Conservation (phyloP, 179 eudicot species). For the Spergularia azorica region DNA sequence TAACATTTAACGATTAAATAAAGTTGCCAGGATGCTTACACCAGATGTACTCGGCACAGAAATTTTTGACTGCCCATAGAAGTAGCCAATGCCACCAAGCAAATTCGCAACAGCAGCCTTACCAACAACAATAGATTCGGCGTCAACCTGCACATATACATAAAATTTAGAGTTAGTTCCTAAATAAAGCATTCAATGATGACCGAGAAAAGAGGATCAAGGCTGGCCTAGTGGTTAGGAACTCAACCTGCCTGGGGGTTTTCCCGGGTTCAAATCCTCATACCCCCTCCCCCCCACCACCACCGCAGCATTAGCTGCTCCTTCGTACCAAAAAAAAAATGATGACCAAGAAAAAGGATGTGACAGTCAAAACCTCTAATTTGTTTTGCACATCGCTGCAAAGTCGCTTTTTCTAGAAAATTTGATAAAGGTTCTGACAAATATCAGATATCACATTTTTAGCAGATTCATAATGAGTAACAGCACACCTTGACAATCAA, state of each 20-base stretch:
- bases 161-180: conserved; percentile 15
- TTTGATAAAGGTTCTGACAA: no score
- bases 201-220: not conserved
- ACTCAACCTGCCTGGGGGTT: no score
- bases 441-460: no score
- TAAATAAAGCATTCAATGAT: not conserved
- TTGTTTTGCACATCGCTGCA: not conserved
- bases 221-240: no score
- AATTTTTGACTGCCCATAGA: conserved; percentile 94
- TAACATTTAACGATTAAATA: not conserved
- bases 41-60: conserved; percentile 53
- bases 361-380: not conserved
- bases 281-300: no score
- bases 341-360: no score
- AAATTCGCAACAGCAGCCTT: conserved; percentile 81
- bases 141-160: conserved; percentile 54
- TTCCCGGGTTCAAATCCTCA: no score
- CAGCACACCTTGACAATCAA: no score
- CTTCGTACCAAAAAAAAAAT: no score
- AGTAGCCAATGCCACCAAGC: conserved; percentile 98
- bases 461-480: no score
- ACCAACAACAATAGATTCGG: conserved; percentile 58
- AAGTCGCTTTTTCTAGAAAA: no score
- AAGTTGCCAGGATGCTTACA: conserved; percentile 51
- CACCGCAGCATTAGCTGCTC: no score